These are phyloP conservation scores for Yamadazyma epiphylla DNA, from an alignment of 1,139 yeast genomes.

Conservation along the genomic window DNA sequence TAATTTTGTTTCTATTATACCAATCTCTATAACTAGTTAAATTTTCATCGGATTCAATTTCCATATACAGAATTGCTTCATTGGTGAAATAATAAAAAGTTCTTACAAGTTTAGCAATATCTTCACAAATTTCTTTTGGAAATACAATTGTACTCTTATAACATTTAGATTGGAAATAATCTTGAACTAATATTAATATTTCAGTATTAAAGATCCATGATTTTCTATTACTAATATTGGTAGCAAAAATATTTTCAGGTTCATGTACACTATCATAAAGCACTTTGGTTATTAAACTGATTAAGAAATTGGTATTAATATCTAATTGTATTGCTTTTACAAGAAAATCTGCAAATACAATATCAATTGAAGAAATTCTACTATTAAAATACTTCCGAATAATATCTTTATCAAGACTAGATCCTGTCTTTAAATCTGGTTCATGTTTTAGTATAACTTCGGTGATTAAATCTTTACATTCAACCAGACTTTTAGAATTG, in stretches of 20 bases:
- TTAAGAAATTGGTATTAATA: slow-evolving; percentile 20
- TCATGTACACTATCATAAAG: slow-evolving; percentile 45
- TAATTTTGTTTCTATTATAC: slow-evolving; percentile 27
- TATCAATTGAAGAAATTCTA: slow-evolving; percentile 30
- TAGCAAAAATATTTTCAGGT: slow-evolving; percentile 16
- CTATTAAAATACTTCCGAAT: slow-evolving; percentile 27
- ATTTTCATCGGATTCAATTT: slow-evolving; percentile 14
- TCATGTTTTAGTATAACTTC: slow-evolving; percentile 2
- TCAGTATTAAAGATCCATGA: slow-evolving; percentile 42
- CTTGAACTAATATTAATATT: slow-evolving; percentile 29
- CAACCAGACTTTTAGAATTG: slow-evolving; percentile 7
- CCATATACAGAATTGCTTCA: slow-evolving; percentile 36
- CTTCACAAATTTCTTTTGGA: slow-evolving; percentile 9
- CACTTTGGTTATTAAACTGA: slow-evolving; percentile 31
- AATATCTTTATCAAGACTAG: slow-evolving; percentile 12
- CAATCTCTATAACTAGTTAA: slow-evolving; percentile 28
- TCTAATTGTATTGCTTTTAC: slow-evolving; percentile 18
- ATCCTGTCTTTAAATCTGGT: slow-evolving; percentile 2
- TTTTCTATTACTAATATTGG: slow-evolving; percentile 15
- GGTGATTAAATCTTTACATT: slow-evolving; percentile 13
- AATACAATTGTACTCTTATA: slow-evolving; percentile 12
- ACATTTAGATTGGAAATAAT: slow-evolving; percentile 21
- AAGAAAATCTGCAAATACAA: slow-evolving; percentile 28
- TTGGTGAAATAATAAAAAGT: slow-evolving; percentile 36
- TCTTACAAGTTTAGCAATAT: slow-evolving; percentile 23